phyloP scores from a whole-genome alignment of 805 yeast genomes.

The Wickerhamomyces silvicola region DNA sequence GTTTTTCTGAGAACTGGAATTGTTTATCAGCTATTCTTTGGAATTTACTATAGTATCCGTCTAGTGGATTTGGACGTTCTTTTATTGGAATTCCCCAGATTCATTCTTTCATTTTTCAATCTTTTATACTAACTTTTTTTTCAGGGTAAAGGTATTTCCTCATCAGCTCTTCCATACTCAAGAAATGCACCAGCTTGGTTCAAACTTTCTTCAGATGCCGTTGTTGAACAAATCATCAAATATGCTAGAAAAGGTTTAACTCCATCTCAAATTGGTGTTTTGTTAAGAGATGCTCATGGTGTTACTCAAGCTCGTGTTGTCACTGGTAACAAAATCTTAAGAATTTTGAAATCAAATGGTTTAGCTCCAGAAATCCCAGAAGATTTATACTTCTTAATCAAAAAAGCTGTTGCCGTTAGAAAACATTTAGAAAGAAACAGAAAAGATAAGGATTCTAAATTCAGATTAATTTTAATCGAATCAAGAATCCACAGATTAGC shows the following conservation, averaged over 20 bases:
- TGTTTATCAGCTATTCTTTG: constrained; percentile 2
- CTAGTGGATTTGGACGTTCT: too few relatives aligned
- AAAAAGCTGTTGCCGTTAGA: constrained; percentile 99
- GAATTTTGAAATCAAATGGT: constrained; percentile 99
- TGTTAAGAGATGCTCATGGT: constrained; percentile 99
- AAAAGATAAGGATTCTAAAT: constrained; percentile 99
- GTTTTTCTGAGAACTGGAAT: not conserved
- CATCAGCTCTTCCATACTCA: constrained; percentile 98
- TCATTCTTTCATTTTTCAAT: constrained; percentile 1
- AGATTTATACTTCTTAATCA: constrained; percentile 97
- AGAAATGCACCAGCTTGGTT: constrained; percentile 99
- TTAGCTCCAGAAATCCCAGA: constrained; percentile 99
- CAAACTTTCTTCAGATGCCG: constrained; percentile 92
- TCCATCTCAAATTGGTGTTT: constrained; percentile 99
- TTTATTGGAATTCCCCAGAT: constrained; percentile 4
- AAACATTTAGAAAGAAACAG: constrained; percentile 99
- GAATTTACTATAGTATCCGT: too few relatives aligned
- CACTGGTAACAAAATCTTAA: constrained; percentile 98
- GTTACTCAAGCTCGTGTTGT: constrained; percentile 95
- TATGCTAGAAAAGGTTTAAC: constrained; percentile 99
- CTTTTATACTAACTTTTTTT: constrained; percentile 34
- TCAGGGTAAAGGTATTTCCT: constrained; percentile 98
- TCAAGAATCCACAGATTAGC: constrained; percentile 99
- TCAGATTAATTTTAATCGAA: constrained; percentile 99
- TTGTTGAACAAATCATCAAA: constrained; percentile 97